Base-by-base conservation (phyloP, 106 monocot genomes). In the Xerophyta viscosa region DNA sequence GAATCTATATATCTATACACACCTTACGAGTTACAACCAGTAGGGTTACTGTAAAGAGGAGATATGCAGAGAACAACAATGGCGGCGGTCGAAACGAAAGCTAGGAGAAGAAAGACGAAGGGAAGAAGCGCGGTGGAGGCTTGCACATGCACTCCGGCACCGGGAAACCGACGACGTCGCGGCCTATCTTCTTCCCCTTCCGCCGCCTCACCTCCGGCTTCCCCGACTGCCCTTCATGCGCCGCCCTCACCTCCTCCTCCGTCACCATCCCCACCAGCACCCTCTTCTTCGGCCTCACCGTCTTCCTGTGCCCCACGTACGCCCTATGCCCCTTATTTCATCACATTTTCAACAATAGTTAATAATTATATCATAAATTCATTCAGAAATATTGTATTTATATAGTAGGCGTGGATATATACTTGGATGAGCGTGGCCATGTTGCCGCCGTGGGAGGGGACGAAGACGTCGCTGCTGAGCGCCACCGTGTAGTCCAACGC, bases 381-480 rank as follows among this genome's bases (percentile, higher is more conserved):
- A 18, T 9, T 2, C 8, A 29, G 8, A 31, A 31, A 54, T 19
- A 20, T 2, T 2, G 22, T 4, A 8, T n/a, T n/a, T n/a, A n/a
- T n/a, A n/a, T n/a, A n/a, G n/a, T n/a, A n/a, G n/a, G n/a, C n/a
- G n/a, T n/a, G n/a, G n/a, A 6, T 25, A 45, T 21, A 1, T 2
- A 58, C 67, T 41, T 57, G 72, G 8, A 73, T 24, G 13, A 58
- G 9, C 0, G 23, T 50, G 19, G 36, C 65, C 69, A 76, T 65
- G 54, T 76, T 76, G 13, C 76, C 76, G 0, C 76, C 76, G 42
- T 76, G 76, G 9, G 76, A 76, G 0, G 76, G 48, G 41, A 76
- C 10, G 70, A 76, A 76, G 17, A 76, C 70, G 30, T 76, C 70
- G 33, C 70, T 66, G 48, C 54, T 60, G 31, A 60, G 23, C 13